Evolutionary conservation across 257 asterid species (phyloP), one percentile per base, ranked within the genome.

Genomic region (Haberlea rhodopensis): DNA sequence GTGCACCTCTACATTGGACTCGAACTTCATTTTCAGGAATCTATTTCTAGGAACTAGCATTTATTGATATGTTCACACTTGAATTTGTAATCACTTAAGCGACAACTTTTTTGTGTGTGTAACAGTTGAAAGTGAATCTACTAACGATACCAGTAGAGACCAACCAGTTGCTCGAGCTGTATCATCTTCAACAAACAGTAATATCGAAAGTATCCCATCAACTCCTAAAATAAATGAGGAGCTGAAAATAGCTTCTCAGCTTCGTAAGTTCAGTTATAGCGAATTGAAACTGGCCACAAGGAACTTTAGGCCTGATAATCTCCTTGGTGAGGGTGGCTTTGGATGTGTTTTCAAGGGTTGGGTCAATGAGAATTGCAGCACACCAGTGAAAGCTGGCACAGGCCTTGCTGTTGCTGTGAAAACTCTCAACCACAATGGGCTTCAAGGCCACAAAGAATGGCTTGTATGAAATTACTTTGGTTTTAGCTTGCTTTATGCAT

Each of bases 371-470:
- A 78, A 67, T 46, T 84, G 88, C 28, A 75, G 59, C 63, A 71
- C 88, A 3, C 87, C 95, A 0, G 95, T 83, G 29, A 86, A 78
- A 76, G 86, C 90, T 3, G 95, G 95, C 31, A 68, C 87, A n/a
- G 97, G 95, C 21, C 77, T 88, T 26, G 60, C 96, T 2, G 96
- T 86, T 69, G 98, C 98, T 2, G 95, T 91, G 19, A 91, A 91
- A 73, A 85, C 89, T 54, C 87, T 91, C 46, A 91, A 91, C 72
- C 91, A 81, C 6, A 78, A 84, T 27, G 98, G 98, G 18, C 85
- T 86, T 69, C 98, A 91, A 80, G 98, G 98, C 69, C 98, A 91
- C 68, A 84, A 78, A 75, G 98, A 91, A 81, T 91, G 98, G 96
- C 83, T 88, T 24, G 96, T 88, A 84, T 5, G 80, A 19, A 49